Evolutionary conservation across 1,284 basidiomycete species (phyloP), one percentile per base, ranked within the genome.

Genomic region (Heterobasidion occidentale): DNA sequence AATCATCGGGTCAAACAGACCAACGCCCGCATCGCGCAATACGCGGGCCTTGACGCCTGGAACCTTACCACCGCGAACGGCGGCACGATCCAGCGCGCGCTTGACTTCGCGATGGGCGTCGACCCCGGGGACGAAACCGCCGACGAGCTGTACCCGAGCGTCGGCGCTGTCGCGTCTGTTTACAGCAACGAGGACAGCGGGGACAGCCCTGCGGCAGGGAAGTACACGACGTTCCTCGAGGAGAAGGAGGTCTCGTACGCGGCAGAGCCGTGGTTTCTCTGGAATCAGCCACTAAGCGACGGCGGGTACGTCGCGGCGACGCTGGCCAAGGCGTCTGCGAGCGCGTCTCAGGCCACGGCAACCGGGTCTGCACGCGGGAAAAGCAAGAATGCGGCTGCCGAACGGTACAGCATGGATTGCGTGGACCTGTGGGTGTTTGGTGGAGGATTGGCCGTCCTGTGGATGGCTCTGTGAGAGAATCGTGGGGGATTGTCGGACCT

Each of bases 71-170:
- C 80, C 20, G 67, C 60, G 12, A 63, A 67, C 9, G 80, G 80
- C 20, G 71, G 74, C 0, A 83, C 75, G 20, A 84, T 86, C 66
- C 71, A 83, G 63, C 72, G 70, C 44, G 83, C 83, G 7, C 69
- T 82, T 56, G 77, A 85, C 65, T 85, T 73, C 60, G 73, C 79
- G 9, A 78, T 86, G 72, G 71, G 68, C 60, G 74, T 68, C 73
- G 0, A 61, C 68, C 5, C 64, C 58, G 15, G 70, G 66, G 36
- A 64, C n/a, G 78, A 78, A 59, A 60, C 66, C 15, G 70, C 68
- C 2, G 60, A 67, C 5, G 79, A 82, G 60, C 66, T 82, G 0
- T 75, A 74, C 56, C 78, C 77, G 7, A 72, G 74, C 59, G 67
- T 84, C 52, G 80, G 77, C 17, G 77, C 77, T 20, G 74, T 81